phyloP scores from a whole-genome alignment of 2,329 filamentous ascomycete species.

The Calonectria crousiana region DNA sequence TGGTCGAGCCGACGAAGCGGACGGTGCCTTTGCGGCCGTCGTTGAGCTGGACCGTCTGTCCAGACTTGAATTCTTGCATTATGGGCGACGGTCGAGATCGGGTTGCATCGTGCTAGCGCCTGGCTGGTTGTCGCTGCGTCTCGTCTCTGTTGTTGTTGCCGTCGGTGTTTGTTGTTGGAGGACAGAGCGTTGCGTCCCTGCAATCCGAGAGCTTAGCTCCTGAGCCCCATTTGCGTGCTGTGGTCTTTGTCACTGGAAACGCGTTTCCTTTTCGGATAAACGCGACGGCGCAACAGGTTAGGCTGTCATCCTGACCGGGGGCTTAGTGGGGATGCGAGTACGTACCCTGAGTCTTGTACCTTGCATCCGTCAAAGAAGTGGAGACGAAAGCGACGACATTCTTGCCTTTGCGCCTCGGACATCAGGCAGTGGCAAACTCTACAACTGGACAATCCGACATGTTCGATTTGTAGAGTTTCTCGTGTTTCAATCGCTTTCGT shows the following conservation, averaged over 20 bases:
- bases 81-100: conserved; percentile 36
- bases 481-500: neutral
- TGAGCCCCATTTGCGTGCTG: conserved; percentile 28
- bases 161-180: conserved; percentile 14
- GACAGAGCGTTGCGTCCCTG: conserved; percentile 10
- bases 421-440: neutral
- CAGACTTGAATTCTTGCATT: conserved; percentile 70
- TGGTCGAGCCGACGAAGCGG: conserved; percentile 83
- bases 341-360: neutral
- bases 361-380: conserved; percentile 2
- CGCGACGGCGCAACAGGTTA: conserved; percentile 39
- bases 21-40: conserved; percentile 83
- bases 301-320: conserved; percentile 6
- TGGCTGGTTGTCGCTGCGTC: conserved; percentile 4
- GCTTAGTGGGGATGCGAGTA: neutral
- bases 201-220: conserved; percentile 31
- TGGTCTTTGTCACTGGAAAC: conserved; percentile 21
- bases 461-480: neutral
- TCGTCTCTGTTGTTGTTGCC: conserved; percentile 12
- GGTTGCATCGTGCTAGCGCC: conserved; percentile 49
- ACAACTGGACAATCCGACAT: neutral
- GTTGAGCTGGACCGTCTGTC: conserved; percentile 82
- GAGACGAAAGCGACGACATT: neutral
- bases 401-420: neutral
- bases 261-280: conserved; percentile 46